Conservation (phyloP, 768 basidiomycete species). For the Macrocybe gigantea region DNA sequence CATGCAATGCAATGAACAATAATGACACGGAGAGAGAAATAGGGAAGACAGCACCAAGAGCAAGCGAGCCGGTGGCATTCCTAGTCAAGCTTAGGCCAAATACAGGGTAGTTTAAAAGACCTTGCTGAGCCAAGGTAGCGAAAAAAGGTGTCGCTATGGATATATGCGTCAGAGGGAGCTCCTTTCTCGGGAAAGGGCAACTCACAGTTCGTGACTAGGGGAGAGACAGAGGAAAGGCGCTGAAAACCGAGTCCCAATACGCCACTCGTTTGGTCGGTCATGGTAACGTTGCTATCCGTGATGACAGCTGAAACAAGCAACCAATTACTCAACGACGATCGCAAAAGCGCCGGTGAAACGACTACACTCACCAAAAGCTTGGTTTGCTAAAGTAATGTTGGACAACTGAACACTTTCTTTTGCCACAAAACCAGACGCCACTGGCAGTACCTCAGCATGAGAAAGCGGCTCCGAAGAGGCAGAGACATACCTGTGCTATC, state of each 20-base stretch:
- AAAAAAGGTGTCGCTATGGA: slow-evolving; percentile 64
- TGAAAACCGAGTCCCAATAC: slow-evolving; percentile 74
- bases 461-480: neutral
- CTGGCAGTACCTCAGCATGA: slow-evolving; percentile 25
- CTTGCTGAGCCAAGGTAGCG: slow-evolving; percentile 52
- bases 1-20: neutral
- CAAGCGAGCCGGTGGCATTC: slow-evolving; percentile 54
- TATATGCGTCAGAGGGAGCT: neutral
- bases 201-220: slow-evolving; percentile 43
- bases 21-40: neutral
- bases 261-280: slow-evolving; percentile 63
- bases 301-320: slow-evolving; percentile 41
- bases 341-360: too few species aligned
- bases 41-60: slow-evolving; percentile 43
- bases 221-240: slow-evolving; percentile 57
- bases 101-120: slow-evolving; percentile 65
- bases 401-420: slow-evolving; percentile 54
- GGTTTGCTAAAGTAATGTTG: slow-evolving; percentile 54
- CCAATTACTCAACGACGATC: too few species aligned
- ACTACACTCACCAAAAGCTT: slow-evolving; percentile 56
- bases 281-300: slow-evolving; percentile 54
- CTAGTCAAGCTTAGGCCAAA: slow-evolving; percentile 66
- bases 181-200: neutral
- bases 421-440: slow-evolving; percentile 64
- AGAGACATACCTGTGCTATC: slow-evolving; percentile 59